These are phyloP conservation scores for Sindora glabra DNA, from an alignment of 306 rosid species.

Conservation along the genomic window DNA sequence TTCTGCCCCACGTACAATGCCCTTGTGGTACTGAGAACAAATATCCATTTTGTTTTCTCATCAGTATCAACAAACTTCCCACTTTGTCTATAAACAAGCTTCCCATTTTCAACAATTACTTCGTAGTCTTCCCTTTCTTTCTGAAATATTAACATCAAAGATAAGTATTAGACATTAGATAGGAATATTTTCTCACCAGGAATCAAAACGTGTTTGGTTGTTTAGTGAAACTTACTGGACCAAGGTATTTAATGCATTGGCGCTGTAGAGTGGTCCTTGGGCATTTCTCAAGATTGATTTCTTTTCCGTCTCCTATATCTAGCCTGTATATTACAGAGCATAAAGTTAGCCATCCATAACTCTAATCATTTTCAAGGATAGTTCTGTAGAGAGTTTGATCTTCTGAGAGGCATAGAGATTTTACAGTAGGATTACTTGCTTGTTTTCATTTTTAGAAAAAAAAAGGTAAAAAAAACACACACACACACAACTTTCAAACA, in stretches of 20 bases:
- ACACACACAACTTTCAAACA: too few species aligned
- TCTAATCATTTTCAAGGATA: not conserved
- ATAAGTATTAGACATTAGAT: not conserved
- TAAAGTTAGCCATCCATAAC: not conserved
- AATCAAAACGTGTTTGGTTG: not conserved
- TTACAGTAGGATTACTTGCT: too few species aligned
- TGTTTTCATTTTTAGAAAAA: too few species aligned
- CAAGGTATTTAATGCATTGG: conserved; percentile 81
- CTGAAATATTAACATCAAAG: conserved; percentile 30
- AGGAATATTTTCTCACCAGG: too few species aligned
- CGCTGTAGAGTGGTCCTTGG: conserved; percentile 56
- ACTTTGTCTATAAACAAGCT: conserved; percentile 32
- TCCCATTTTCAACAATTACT: conserved; percentile 68
- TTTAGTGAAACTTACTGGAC: conserved; percentile 57
- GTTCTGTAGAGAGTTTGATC: too few species aligned
- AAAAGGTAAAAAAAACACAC: too few species aligned
- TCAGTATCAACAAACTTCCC: conserved; percentile 45
- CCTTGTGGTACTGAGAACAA: conserved; percentile 83
- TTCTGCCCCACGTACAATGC: conserved; percentile 72
- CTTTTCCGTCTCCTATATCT: conserved; percentile 87
- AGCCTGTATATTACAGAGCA: conserved; percentile 42
- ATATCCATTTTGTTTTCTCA: conserved; percentile 79
- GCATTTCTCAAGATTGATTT: conserved; percentile 56
- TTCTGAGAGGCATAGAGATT: too few species aligned
- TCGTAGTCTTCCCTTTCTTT: conserved; percentile 71